phyloP scores from a whole-genome alignment of 1,139 yeast genomes.

The Scheffersomyces parashehatae region DNA sequence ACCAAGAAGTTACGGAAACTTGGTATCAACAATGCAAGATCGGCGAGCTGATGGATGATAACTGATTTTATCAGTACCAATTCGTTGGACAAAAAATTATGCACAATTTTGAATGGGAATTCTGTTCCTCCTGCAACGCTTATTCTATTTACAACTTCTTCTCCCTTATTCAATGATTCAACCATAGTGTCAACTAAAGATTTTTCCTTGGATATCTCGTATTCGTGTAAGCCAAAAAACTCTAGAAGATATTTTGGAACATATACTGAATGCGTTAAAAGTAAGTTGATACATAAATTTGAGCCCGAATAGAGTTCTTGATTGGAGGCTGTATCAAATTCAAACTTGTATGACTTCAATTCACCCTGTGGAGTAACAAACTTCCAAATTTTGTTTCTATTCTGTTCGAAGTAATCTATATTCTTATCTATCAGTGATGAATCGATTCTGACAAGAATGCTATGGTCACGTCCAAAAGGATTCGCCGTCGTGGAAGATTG shows the following conservation, averaged over 20 bases:
- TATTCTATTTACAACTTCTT: constrained; percentile 8
- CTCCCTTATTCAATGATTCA: constrained; percentile 20
- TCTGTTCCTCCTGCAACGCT: constrained; percentile 7
- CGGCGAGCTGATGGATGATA: constrained; percentile 22
- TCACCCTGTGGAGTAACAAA: constrained; percentile 6
- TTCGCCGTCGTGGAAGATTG: constrained; percentile 1
- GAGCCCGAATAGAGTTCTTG: constrained; percentile 3
- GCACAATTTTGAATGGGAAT: constrained; percentile 7
- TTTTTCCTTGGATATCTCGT: constrained; percentile 6
- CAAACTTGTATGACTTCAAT: constrained; percentile 10
- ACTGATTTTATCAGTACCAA: constrained; percentile 23
- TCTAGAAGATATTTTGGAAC: constrained; percentile 33
- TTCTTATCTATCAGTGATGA: constrained; percentile 3
- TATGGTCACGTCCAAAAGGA: constrained; percentile 14
- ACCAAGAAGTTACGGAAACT: constrained; percentile 34
- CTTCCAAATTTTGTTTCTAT: constrained; percentile 22
- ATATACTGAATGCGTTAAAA: constrained; percentile 25
- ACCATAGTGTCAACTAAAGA: constrained; percentile 10
- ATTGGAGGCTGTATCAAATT: constrained; percentile 7
- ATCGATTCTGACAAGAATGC: constrained; percentile 15
- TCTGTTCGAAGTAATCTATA: constrained; percentile 21
- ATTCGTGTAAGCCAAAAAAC: constrained; percentile 25
- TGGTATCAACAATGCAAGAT: constrained; percentile 27
- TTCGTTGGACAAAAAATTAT: constrained; percentile 4
- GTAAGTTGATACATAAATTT: constrained; percentile 22